Base-by-base conservation (phyloP, 305 asterid species). In the Andrographis paniculata region DNA sequence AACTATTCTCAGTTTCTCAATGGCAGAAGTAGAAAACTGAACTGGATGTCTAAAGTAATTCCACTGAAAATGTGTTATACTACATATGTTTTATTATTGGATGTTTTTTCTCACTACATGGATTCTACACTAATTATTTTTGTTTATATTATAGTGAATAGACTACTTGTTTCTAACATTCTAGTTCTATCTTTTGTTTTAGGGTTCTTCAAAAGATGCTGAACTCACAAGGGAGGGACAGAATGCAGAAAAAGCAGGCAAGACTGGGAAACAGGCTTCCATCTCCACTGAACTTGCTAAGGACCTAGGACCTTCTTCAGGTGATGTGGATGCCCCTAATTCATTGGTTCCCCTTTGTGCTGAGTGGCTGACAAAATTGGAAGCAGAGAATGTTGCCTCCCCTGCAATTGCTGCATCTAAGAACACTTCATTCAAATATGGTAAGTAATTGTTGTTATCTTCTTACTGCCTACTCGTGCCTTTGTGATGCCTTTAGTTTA, bases 141-240 rank as follows among this genome's bases (percentile, higher is more conserved):
- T 3, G 4, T 24, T 8, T 24, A 24, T 24, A 3, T 24, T 3
- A 3, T 24, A 24, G 4, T 24, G 4, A 3, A 24, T 24, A 3
- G 30, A 24, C 8, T 24, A 17, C 20, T n/a, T 41, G 37, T 11
- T 31, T 31, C 11, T 18, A 21, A 21, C 40, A 24, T 49, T 31
- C 30, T 18, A 14, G 14, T 19, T 16, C 6, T 24, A 24, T 24
- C n/a, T 24, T 3, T 24, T 45, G 50, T 45, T 21, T 48, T 48
- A 48, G 53, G 53, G 53, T 16, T 48, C 50, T 52, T 48, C 50
- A 48, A 86, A 77, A 81, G 84, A 76, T 60, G 64, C 84, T 58
- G 96, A 87, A 67, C 60, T 61, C 60, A 67, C 42, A 39, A 80
- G 56, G 67, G 93, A 83, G 56, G 77, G 72, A 59, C 55, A 45